These are phyloP conservation scores for Choiromyces venosus DNA, from an alignment of 495 filamentous ascomycete species.

Conservation along the genomic window DNA sequence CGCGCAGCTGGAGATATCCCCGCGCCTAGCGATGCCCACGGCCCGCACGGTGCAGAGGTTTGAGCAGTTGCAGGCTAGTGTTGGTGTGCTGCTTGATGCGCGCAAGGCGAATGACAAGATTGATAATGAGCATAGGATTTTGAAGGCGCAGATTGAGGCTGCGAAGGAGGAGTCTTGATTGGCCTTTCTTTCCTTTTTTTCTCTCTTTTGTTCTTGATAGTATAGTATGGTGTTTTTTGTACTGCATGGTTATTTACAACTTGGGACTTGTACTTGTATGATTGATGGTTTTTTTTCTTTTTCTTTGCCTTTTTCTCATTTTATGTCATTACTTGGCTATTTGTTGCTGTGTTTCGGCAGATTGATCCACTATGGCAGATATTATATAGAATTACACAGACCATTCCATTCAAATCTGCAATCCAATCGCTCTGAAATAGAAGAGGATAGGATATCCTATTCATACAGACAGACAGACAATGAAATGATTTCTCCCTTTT, in stretches of 20 bases:
- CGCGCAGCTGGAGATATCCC: conserved; percentile 70
- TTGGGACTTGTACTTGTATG: not conserved
- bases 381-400: too few species aligned
- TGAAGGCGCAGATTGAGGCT: conserved; percentile 58
- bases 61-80: conserved; percentile 68
- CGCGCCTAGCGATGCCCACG: conserved; percentile 79
- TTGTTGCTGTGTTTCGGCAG: not conserved
- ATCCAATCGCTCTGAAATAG: not conserved
- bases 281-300: not conserved
- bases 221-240: too few species aligned
- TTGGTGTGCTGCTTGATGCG: conserved; percentile 71
- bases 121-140: conserved; percentile 70
- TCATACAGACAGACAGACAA: not conserved
- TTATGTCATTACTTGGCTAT: not conserved
- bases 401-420: not conserved
- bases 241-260: too few species aligned
- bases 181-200: too few species aligned
- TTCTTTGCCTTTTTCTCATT: not conserved
- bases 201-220: not conserved
- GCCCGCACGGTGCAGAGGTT: conserved; percentile 70
- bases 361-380: too few species aligned
- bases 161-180: conserved; percentile 51
- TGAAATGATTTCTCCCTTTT: not conserved
- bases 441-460: not conserved
- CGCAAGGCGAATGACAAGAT: conserved; percentile 81